Percentiles rank a stretch among this genome's conserved stretches.
These are phyloP conservation scores for Guadua angustifolia DNA, from an alignment of 176 grass and related monocot genomes.

Conservation along the genomic window DNA sequence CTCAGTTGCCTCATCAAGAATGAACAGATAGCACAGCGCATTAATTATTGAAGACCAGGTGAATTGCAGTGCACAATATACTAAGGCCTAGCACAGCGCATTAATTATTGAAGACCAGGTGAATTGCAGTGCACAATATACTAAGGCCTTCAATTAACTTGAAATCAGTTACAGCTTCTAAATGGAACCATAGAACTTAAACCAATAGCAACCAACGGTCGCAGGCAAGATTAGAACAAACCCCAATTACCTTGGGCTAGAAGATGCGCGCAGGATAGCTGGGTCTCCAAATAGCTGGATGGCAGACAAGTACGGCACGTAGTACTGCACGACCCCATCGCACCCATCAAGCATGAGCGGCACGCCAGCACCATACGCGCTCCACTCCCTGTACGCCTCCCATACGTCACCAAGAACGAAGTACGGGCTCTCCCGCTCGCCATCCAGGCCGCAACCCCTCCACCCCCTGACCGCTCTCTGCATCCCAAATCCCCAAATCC, in stretches of 20 bases:
- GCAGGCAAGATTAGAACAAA: conserved; percentile 4
- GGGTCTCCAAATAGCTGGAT: conserved; percentile 54
- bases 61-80: no score
- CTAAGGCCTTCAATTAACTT: neutral
- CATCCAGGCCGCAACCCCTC: conserved; percentile 1
- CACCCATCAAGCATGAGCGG: conserved; percentile 49
- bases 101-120: neutral
- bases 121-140: neutral
- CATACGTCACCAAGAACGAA: conserved; percentile 51
- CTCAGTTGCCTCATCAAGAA: neutral
- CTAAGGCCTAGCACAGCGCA: neutral
- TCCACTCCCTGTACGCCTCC: conserved; percentile 62
- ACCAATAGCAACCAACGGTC: neutral
- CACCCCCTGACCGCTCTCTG: conserved; percentile 34
- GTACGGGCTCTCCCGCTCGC: conserved; percentile 22
- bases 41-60: neutral
- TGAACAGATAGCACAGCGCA: neutral
- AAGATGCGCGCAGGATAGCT: neutral
- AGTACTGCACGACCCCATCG: conserved; percentile 56
- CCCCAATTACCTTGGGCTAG: conserved; percentile 27
- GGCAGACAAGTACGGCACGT: conserved; percentile 61
- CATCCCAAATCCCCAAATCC: conserved; percentile 28
- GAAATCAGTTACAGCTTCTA: neutral
- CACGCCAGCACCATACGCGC: conserved; percentile 55
- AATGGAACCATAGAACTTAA: neutral